Evolutionary conservation across 371 early-diverging fungal species (phyloP).

Genomic region (Rhizopus arrhizus): DNA sequence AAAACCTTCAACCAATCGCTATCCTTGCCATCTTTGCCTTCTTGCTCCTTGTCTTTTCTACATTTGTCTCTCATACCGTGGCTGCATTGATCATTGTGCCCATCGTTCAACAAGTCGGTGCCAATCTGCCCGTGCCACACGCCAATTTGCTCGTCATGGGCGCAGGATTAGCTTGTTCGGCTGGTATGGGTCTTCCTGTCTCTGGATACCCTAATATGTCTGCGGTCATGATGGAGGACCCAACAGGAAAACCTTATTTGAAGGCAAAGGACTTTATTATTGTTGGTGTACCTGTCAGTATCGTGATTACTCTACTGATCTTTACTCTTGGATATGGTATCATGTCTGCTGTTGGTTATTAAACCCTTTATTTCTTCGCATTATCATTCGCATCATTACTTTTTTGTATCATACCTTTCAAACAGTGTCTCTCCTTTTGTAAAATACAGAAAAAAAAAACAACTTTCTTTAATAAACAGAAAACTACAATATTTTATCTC

Average conservation of each 20-base stretch:
- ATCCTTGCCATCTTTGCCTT: conserved; percentile 70
- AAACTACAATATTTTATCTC: conserved; percentile 42
- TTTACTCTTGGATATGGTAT: conserved; percentile 79
- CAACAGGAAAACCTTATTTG: conserved; percentile 84
- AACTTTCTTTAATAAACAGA: background rate
- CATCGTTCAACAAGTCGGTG: conserved; percentile 77
- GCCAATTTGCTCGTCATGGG: conserved; percentile 88
- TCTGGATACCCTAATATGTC: conserved; percentile 97
- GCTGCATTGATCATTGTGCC: conserved; percentile 85
- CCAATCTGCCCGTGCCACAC: conserved; percentile 74
- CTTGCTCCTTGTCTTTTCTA: conserved; percentile 78
- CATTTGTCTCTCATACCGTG: conserved; percentile 95
- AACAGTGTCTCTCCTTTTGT: background rate
- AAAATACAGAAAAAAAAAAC: background rate
- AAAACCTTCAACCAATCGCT: conserved; percentile 61
- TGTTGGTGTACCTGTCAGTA: conserved; percentile 78
- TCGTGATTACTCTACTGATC: conserved; percentile 70
- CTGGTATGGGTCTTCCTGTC: conserved; percentile 77
- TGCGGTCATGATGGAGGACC: conserved; percentile 91
- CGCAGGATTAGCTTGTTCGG: conserved; percentile 51
- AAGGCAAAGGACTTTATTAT: conserved; percentile 82
- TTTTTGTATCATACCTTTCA: conserved; percentile 3
- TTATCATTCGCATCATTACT: too few species aligned
- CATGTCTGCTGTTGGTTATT: conserved; percentile 63
- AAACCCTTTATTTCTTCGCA: background rate